Base-by-base conservation (phyloP, 257 asterid species). In the Orobanche coerulescens region DNA sequence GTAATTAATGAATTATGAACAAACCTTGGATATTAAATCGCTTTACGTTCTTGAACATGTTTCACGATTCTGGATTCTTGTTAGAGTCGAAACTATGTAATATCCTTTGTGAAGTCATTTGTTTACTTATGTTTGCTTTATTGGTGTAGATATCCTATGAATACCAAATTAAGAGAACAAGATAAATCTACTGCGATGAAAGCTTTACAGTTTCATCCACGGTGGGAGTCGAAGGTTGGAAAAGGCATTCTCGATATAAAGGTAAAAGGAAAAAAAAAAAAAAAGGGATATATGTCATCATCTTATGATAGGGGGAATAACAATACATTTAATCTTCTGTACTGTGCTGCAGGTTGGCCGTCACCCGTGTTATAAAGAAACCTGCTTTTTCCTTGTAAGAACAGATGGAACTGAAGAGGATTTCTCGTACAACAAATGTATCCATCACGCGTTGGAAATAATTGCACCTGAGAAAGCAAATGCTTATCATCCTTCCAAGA, bases 351-450 rank as follows among this genome's bases (percentile, higher is more conserved):
- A 93, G 98, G 84, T 93, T 59, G 97, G 95, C 26, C 71, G 72
- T 37, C 95, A 89, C 61, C 77, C 90, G 10, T 73, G 82, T 13
- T 65, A 89, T 61, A 76, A 77, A 42, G 78, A 80, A 4, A 81
- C 83, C 23, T 93, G 98, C 65, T 89, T 93, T 73, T 33, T 84
- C 66, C 40, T 89, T 80, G 79, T 84, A 5, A 81, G 93, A 52
- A 70, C 73, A 6, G 96, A 93, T 70, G 96, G 91, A 61, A 76
- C 95, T 0, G 87, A 73, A 50, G 98, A 86, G 69, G 98, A 92
- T 69, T 86, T 92, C 51, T 92, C 98, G 1, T 92, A 88, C 50
- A 80, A 77, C 76, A 92, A 92, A 76, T 84, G 95, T 62, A 69
- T 92, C 4, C 73, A 73, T 58, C 75, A 73, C 39, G 95, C 95